Evolutionary conservation across 768 basidiomycete species (phyloP).

Genomic region (Panaeolus papilionaceus): DNA sequence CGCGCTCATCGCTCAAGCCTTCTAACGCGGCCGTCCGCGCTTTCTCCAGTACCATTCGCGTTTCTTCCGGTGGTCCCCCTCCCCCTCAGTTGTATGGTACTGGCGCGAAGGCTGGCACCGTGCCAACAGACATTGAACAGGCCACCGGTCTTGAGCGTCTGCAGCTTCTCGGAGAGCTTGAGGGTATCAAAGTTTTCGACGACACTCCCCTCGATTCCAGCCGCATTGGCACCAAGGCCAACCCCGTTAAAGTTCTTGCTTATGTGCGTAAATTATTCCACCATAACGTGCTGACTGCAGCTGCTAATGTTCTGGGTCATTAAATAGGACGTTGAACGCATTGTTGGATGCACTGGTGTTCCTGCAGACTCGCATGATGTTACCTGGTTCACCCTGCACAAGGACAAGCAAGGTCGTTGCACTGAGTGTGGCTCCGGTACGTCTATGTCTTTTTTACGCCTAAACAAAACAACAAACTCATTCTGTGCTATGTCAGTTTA

Average conservation of each 20-base stretch:
- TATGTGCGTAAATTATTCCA: constrained; percentile 59
- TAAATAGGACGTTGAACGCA: constrained; percentile 75
- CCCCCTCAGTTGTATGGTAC: constrained; percentile 73
- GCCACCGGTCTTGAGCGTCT: constrained; percentile 97
- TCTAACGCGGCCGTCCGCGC: constrained; percentile 50
- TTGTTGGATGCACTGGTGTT: constrained; percentile 93
- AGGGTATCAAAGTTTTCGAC: constrained; percentile 92
- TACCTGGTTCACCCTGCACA: constrained; percentile 77
- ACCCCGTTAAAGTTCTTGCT: constrained; percentile 89
- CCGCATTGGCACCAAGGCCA: constrained; percentile 83
- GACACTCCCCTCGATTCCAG: constrained; percentile 83
- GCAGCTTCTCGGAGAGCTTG: constrained; percentile 87
- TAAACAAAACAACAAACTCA: constrained; percentile 11
- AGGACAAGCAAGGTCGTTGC: constrained; percentile 80
- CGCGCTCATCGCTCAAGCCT: constrained; percentile 43
- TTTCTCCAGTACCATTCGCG: constrained; percentile 62
- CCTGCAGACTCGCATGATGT: constrained; percentile 97
- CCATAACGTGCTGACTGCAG: constrained; percentile 15
- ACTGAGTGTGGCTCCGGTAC: constrained; percentile 92
- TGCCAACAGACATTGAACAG: constrained; percentile 88
- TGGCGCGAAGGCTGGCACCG: constrained; percentile 74
- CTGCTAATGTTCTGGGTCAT: constrained; percentile 7
- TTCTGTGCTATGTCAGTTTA: constrained; percentile 56
- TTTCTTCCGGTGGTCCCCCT: constrained; percentile 59
- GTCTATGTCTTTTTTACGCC: constrained; percentile 31